These are phyloP conservation scores for Wolfiporia cocos DNA, from an alignment of 1,284 basidiomycete genomes.

Conservation along the genomic window DNA sequence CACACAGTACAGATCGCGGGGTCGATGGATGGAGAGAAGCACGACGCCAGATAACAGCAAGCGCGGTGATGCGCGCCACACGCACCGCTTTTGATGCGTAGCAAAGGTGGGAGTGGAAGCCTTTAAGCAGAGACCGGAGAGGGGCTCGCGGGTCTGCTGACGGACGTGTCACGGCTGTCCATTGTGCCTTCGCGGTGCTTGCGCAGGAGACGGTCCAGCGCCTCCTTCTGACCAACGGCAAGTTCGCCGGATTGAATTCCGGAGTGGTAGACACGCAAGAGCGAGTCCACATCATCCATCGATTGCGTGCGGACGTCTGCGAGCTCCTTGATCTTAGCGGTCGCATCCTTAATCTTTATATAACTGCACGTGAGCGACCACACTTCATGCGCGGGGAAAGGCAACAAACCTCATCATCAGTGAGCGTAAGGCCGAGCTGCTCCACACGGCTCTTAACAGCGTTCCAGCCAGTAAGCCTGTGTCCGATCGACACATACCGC, in stretches of 20 bases:
- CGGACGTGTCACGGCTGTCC: slow-evolving; percentile 13
- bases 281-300: slow-evolving; percentile 98
- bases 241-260: slow-evolving; percentile 85
- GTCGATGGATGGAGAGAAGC: background rate
- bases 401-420: slow-evolving; percentile 69
- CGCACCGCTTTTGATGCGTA: background rate
- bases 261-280: slow-evolving; percentile 92
- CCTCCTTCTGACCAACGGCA: slow-evolving; percentile 82
- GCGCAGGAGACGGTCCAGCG: slow-evolving; percentile 76
- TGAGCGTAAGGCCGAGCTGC: slow-evolving; percentile 84
- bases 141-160: slow-evolving; percentile 15
- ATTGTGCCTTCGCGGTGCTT: slow-evolving; percentile 50
- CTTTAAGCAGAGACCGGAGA: slow-evolving; percentile 6
- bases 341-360: slow-evolving; percentile 88
- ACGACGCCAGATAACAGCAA: no score
- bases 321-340: slow-evolving; percentile 98
- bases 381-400: background rate
- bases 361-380: slow-evolving; percentile 3
- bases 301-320: slow-evolving; percentile 97
- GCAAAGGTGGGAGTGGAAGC: background rate
- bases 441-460: slow-evolving; percentile 99
- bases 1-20: background rate
- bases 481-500: slow-evolving; percentile 97
- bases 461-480: slow-evolving; percentile 97
- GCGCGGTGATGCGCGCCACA: no score